phyloP scores from a whole-genome alignment of 1,139 yeast species.

The Arxiozyma bovina region DNA sequence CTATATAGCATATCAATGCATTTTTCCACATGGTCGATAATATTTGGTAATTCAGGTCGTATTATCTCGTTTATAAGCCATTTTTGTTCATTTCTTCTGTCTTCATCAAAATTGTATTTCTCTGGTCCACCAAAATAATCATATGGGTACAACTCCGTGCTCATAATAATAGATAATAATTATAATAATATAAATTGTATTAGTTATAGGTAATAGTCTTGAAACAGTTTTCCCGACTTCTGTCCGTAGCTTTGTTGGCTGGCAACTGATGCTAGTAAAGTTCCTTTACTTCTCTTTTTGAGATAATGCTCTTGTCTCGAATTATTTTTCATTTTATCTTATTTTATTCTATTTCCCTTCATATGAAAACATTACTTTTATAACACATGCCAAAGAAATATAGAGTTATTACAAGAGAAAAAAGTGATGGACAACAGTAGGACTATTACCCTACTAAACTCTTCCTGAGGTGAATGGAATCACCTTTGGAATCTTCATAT shows the following conservation, averaged over 20 bases:
- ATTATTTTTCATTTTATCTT: too few relatives aligned
- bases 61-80: conserved; percentile 34
- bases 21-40: conserved; percentile 31
- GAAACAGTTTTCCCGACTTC: too few relatives aligned
- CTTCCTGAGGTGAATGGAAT: too few relatives aligned
- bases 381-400: background rate
- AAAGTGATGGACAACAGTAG: too few relatives aligned
- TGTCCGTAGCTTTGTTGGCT: too few relatives aligned
- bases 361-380: too few relatives aligned
- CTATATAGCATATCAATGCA: conserved; percentile 31
- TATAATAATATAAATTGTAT: too few relatives aligned
- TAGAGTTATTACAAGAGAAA: background rate
- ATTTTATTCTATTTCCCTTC: too few relatives aligned
- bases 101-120: conserved; percentile 5
- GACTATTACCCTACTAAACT: too few relatives aligned
- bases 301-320: background rate
- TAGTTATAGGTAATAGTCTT: background rate
- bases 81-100: conserved; percentile 17
- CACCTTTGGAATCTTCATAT: background rate
- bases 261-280: too few relatives aligned
- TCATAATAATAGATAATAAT: conserved; percentile 12
- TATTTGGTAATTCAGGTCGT: conserved; percentile 33
- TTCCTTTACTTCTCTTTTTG: too few relatives aligned
- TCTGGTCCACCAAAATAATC: conserved; percentile 10
- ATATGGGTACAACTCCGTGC: conserved; percentile 23